phyloP scores from a whole-genome alignment of 2,329 filamentous ascomycete species.

The Arthrobotrys entomopaga region DNA sequence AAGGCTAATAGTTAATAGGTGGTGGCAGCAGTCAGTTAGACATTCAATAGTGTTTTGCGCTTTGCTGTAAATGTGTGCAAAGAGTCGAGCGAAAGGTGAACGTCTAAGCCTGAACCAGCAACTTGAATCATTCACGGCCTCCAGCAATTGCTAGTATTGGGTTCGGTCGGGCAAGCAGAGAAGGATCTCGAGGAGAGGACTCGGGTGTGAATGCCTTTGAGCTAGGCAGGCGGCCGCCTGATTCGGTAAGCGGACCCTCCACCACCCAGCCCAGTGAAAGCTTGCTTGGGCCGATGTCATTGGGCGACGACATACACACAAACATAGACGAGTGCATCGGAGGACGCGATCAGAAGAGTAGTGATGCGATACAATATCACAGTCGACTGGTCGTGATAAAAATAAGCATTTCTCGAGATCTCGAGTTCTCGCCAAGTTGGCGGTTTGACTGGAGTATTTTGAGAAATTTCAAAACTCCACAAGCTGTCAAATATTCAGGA shows the following conservation, averaged over 20 bases:
- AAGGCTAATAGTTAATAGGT: background rate
- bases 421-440: slow-evolving; percentile 41
- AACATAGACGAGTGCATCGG: slow-evolving; percentile 19
- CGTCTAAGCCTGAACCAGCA: slow-evolving; percentile 43
- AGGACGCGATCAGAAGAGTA: slow-evolving; percentile 26
- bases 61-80: slow-evolving; percentile 15
- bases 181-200: slow-evolving; percentile 26
- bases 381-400: slow-evolving; percentile 14
- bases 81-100: slow-evolving; percentile 27
- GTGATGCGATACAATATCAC: slow-evolving; percentile 38
- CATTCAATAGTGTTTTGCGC: background rate
- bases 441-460: background rate
- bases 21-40: too few species aligned
- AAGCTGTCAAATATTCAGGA: too few species aligned
- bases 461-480: too few species aligned
- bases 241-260: slow-evolving; percentile 48
- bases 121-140: slow-evolving; percentile 32
- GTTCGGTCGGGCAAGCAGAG: slow-evolving; percentile 38
- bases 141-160: slow-evolving; percentile 18
- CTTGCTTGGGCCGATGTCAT: slow-evolving; percentile 27
- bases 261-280: slow-evolving; percentile 17
- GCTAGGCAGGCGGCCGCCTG: slow-evolving; percentile 53
- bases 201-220: slow-evolving; percentile 51
- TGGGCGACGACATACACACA: slow-evolving; percentile 16
- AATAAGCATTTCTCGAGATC: slow-evolving; percentile 53